These are phyloP conservation scores for Pythium grandisporangium DNA, from an alignment of 352 stramenopile species.

Conservation along the genomic window DNA sequence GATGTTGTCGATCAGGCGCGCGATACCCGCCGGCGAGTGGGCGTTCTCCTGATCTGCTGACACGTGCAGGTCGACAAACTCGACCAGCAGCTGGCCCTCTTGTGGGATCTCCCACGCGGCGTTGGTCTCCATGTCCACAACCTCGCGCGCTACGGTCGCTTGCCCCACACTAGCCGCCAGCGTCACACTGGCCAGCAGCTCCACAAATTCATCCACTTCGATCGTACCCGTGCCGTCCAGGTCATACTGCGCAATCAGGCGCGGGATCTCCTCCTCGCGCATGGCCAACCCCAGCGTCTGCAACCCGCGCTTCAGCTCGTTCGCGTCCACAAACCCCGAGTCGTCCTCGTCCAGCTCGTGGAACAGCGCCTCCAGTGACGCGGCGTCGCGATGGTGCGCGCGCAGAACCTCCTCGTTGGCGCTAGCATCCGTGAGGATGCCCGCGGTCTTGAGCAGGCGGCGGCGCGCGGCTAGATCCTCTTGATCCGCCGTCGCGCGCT, in stretches of 20 bases:
- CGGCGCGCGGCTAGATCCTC: too few species aligned
- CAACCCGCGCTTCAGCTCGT: constrained; percentile 44
- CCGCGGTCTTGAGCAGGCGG: constrained; percentile 51
- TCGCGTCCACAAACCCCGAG: constrained; percentile 59
- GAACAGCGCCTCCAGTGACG: constrained; percentile 46
- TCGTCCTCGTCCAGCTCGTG: constrained; percentile 52
- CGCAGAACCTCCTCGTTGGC: constrained; percentile 20
- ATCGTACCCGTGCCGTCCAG: constrained; percentile 62
- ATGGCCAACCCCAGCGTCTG: constrained; percentile 31
- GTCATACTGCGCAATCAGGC: constrained; percentile 64
- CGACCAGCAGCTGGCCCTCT: constrained; percentile 43
- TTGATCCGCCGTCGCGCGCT: constrained; percentile 28
- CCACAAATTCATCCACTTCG: constrained; percentile 70
- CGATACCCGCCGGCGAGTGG: constrained; percentile 52
- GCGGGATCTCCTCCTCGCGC: constrained; percentile 53
- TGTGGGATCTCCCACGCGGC: constrained; percentile 48
- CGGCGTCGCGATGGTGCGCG: constrained; percentile 27
- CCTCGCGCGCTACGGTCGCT: constrained; percentile 35
- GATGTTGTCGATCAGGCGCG: constrained; percentile 74
- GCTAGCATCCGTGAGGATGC: constrained; percentile 38
- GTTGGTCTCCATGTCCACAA: constrained; percentile 57
- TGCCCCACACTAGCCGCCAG: constrained; percentile 26
- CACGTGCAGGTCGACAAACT: constrained; percentile 76
- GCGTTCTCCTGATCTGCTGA: constrained; percentile 54
- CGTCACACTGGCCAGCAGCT: constrained; percentile 67